phyloP scores from a whole-genome alignment of 2,329 filamentous ascomycete genomes.

The Colletotrichum karsti region DNA sequence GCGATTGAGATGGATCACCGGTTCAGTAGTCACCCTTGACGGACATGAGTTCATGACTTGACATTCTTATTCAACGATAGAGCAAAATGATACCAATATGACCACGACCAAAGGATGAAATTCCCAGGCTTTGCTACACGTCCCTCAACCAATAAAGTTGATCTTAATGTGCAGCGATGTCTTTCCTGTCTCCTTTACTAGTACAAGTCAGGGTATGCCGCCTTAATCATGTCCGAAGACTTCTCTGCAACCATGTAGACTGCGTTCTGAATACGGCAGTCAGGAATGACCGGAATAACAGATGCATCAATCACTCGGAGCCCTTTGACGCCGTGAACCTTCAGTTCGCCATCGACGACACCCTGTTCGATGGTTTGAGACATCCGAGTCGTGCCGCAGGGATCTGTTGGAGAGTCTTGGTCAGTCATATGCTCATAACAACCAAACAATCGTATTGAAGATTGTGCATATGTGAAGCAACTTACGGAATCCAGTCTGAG shows the following conservation, averaged over 20 bases:
- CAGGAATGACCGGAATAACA: slow-evolving; percentile 63
- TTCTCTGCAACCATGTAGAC: slow-evolving; percentile 70
- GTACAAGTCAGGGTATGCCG: slow-evolving; percentile 36
- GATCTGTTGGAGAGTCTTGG: slow-evolving; percentile 42
- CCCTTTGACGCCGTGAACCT: slow-evolving; percentile 61
- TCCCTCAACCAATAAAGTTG: too few relatives aligned
- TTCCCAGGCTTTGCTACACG: too few relatives aligned
- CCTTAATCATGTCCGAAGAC: slow-evolving; percentile 33
- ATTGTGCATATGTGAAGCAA: background rate
- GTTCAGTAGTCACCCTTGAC: too few relatives aligned
- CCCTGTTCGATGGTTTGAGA: slow-evolving; percentile 59
- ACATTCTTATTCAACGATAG: too few relatives aligned
- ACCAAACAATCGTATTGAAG: background rate
- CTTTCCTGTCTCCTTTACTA: too few relatives aligned
- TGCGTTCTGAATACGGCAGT: slow-evolving; percentile 66
- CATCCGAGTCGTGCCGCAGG: slow-evolving; percentile 64
- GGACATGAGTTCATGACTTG: too few relatives aligned
- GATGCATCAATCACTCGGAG: slow-evolving; percentile 65
- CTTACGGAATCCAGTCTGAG: slow-evolving; percentile 63
- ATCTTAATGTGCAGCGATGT: too few relatives aligned
- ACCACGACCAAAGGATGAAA: too few relatives aligned
- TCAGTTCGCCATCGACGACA: slow-evolving; percentile 59
- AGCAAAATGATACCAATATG: too few relatives aligned
- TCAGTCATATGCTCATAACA: background rate
- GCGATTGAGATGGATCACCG: background rate